phyloP scores from a whole-genome alignment of 169 alveolate genomes.

The Eimeria acervulina region DNA sequence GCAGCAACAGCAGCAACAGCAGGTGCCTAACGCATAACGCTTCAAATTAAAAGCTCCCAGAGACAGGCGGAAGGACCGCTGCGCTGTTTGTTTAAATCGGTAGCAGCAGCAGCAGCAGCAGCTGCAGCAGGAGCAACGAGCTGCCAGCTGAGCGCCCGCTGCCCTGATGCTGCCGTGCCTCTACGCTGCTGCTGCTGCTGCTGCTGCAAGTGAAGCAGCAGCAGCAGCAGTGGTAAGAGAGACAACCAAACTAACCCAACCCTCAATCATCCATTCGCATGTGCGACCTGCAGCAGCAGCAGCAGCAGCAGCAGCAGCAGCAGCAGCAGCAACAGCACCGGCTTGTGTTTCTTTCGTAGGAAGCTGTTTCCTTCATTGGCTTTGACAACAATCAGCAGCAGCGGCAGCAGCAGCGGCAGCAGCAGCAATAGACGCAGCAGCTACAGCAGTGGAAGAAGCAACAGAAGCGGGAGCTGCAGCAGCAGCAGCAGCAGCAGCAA shows the following conservation, averaged over 20 bases:
- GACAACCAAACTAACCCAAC: background rate
- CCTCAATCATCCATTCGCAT: constrained; percentile 38
- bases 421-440: no score
- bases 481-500: constrained; percentile 34
- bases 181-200: constrained; percentile 33
- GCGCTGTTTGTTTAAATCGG: background rate
- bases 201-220: background rate
- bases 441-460: no score
- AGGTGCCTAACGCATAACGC: no score
- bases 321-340: constrained; percentile 27
- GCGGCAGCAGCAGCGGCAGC: background rate
- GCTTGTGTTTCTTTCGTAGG: background rate
- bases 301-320: constrained; percentile 35
- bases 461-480: no score
- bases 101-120: constrained; percentile 46
- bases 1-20: constrained; percentile 29
- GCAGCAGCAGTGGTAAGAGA: background rate
- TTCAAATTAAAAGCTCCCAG: background rate
- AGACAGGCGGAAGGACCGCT: background rate
- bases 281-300: constrained; percentile 70
- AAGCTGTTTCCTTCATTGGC: background rate
- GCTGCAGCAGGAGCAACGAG: background rate
- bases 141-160: constrained; percentile 28
- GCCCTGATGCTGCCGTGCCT: constrained; percentile 1
- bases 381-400: background rate